Evolutionary conservation across 2,329 filamentous ascomycete genomes (phyloP), one percentile per base, ranked within the genome.

Genomic region (Talaromyces marneffei): DNA sequence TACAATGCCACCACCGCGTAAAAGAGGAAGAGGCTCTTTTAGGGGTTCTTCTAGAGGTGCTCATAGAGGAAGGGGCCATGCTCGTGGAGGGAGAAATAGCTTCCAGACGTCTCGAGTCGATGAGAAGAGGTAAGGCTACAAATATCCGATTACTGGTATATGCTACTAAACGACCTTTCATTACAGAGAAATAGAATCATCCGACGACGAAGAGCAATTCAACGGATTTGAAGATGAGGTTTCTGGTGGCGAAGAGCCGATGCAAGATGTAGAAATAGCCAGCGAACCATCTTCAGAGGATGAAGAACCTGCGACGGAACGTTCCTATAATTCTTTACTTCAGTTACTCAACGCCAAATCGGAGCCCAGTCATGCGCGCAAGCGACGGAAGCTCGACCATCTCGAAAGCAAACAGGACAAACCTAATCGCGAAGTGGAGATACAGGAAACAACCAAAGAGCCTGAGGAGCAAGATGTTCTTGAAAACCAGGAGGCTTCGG

Each of bases 321-420:
- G 73, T 33, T 80, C 84, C 9, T 88, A 87, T 69, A 83, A 80
- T 60, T 74, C 80, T 53, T 75, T 88, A 16, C 74, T 88, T 16
- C 80, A 84, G 64, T 78, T 85, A 2, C 78, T 87, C 23, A 77
- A 80, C 60, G 68, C 78, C 57, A 67, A 71, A 16, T 70, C 72
- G 16, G 72, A 50, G 3, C 81, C 80, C 6, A 58, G 27, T n/a
- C 55, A 50, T 56, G 76, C 75, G 54, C 76, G 75, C 20, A 87
- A 80, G 65, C 81, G 79, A 67, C 77, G 83, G 67, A 87, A 83
- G 71, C 67, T 84, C 14, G 74, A 77, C 2, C 69, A 72, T 14
- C 60, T 59, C 10, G 74, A 77, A 12, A 67, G 70, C 2, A 66
- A 67, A 37, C 60, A 65, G 23, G 68, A 70, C 7, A 68, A 73